phyloP scores from a whole-genome alignment of 1,284 basidiomycete species.

The Tetrapyrgos nigripes region DNA sequence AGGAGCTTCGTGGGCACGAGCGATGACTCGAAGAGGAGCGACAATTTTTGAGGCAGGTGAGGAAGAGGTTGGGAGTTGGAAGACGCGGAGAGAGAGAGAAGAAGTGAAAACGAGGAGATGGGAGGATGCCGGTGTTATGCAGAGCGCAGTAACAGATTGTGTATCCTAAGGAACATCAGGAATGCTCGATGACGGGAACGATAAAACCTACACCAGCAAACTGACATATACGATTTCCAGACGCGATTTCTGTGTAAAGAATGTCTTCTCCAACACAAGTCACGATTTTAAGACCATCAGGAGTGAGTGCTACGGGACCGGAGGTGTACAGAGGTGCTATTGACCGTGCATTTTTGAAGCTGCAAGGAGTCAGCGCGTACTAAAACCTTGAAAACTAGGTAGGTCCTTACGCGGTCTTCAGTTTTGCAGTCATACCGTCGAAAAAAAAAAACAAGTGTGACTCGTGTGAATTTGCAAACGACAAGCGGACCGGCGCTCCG shows the following conservation, averaged over 20 bases:
- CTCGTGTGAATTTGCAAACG: no score
- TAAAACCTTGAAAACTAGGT: no score
- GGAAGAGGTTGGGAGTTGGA: conserved; percentile 58
- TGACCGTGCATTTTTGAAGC: conserved; percentile 75
- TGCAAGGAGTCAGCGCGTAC: conserved; percentile 34
- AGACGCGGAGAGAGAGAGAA: conserved; percentile 72
- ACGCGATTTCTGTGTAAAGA: conserved; percentile 80
- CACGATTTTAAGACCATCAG: conserved; percentile 82
- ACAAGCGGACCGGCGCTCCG: no score
- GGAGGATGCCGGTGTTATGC: conserved; percentile 67
- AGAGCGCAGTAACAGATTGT: conserved; percentile 67
- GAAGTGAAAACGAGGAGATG: conserved; percentile 74
- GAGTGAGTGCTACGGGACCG: conserved; percentile 83
- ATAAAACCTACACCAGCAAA: conserved; percentile 77
- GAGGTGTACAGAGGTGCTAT: conserved; percentile 87
- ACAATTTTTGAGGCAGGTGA: conserved; percentile 54
- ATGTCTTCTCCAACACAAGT: conserved; percentile 91
- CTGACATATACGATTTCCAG: conserved; percentile 78
- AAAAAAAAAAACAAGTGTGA: conserved; percentile 4
- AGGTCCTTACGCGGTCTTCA: conserved; percentile 73
- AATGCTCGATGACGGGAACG: conserved; percentile 11
- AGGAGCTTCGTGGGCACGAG: conserved; percentile 91
- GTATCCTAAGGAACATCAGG: conserved; percentile 55
- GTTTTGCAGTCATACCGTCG: conserved; percentile 33
- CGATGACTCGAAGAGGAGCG: conserved; percentile 73